A percentile compares a stretch with the other conserved stretches of the same genome.
Evolutionary conservation across 306 rosid species (phyloP).

Genomic region (Canavalia gladiata): DNA sequence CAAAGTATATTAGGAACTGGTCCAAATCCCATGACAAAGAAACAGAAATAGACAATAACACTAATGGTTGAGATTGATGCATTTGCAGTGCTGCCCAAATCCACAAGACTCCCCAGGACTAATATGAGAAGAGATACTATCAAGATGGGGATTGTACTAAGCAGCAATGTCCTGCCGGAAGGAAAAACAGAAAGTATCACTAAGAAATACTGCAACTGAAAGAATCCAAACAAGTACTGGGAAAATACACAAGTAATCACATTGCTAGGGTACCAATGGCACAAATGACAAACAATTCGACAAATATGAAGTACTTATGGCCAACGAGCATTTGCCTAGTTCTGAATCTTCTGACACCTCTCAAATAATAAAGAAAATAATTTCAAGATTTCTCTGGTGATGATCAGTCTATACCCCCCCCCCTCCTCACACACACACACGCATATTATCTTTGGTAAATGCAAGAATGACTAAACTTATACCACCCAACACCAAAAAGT

Average conservation of each 20-base stretch:
- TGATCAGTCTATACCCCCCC: background rate
- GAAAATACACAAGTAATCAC: background rate
- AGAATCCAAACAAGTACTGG: background rate
- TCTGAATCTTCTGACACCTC: background rate
- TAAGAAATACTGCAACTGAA: background rate
- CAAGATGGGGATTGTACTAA: conserved; percentile 79
- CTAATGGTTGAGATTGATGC: conserved; percentile 88
- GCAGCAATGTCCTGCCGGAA: conserved; percentile 79
- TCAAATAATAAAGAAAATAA: conserved; percentile 24
- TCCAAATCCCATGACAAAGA: conserved; percentile 95
- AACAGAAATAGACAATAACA: conserved; percentile 88
- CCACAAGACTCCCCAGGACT: conserved; percentile 72
- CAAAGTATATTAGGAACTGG: conserved; percentile 95
- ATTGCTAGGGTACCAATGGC: background rate
- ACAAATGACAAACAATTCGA: background rate
- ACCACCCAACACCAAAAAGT: background rate
- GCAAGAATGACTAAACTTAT: conserved; percentile 17
- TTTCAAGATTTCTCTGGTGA: background rate
- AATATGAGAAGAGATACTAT: conserved; percentile 72
- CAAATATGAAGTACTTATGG: background rate
- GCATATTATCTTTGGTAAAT: background rate
- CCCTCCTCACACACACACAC: too few relatives aligned
- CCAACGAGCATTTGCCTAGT: background rate
- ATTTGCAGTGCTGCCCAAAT: conserved; percentile 74
- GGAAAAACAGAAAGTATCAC: background rate